phyloP scores from a whole-genome alignment of 495 filamentous ascomycete genomes.

The Tricharina praecox region DNA sequence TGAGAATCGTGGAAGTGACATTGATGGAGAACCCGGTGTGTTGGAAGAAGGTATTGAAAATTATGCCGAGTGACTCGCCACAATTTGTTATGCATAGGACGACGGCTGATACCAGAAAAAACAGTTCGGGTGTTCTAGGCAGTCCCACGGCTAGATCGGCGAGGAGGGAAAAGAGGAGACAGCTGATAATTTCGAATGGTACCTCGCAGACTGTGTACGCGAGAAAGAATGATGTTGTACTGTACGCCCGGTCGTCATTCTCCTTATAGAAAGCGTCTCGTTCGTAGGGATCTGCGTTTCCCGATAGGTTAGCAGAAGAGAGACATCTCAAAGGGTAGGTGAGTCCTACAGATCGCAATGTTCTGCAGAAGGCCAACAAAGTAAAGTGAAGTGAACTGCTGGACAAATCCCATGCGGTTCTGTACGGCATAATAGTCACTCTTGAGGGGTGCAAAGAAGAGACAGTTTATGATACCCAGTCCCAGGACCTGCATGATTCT shows the following conservation, averaged over 20 bases:
- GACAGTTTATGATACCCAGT: conserved; percentile 43
- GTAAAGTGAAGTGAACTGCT: conserved; percentile 52
- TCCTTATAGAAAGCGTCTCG: conserved; percentile 56
- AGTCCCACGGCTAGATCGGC: conserved; percentile 44
- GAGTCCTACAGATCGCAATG: conserved; percentile 38
- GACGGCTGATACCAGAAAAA: conserved; percentile 49
- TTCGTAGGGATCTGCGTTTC: conserved; percentile 37
- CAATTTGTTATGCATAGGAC: conserved; percentile 55
- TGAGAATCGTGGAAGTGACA: conserved; percentile 44
- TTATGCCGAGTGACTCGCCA: conserved; percentile 60
- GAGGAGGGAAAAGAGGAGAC: conserved; percentile 46
- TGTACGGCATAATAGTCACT: conserved; percentile 50
- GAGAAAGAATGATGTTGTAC: conserved; percentile 48
- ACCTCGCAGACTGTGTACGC: conserved; percentile 50
- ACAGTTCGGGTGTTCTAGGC: conserved; percentile 40
- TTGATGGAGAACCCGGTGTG: conserved; percentile 64
- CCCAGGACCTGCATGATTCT: conserved; percentile 52
- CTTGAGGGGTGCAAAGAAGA: conserved; percentile 57
- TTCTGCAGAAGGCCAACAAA: conserved; percentile 66
- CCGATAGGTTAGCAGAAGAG: neutral
- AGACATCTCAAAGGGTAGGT: too few species aligned
- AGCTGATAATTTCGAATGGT: conserved; percentile 48
- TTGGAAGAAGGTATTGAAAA: conserved; percentile 58
- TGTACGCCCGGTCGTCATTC: conserved; percentile 49
- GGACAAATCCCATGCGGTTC: conserved; percentile 51